These are phyloP conservation scores for Tylopilus rubrobrunneus DNA, from an alignment of 768 basidiomycete species.

Conservation along the genomic window DNA sequence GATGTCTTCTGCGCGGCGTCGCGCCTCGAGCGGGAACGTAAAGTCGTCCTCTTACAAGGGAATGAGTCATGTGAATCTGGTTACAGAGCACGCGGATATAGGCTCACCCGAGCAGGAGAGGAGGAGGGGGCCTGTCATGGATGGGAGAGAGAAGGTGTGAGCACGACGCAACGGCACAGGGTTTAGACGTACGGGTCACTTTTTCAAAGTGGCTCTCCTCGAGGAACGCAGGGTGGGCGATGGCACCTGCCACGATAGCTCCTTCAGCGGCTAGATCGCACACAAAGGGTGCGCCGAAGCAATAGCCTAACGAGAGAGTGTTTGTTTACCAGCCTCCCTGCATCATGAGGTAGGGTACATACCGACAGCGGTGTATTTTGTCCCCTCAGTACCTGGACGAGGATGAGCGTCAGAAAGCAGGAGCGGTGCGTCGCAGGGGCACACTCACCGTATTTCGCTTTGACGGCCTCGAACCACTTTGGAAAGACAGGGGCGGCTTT, in stretches of 20 bases:
- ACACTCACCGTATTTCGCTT: slow-evolving; percentile 40
- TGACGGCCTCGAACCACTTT: slow-evolving; percentile 50
- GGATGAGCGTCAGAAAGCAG: not conserved
- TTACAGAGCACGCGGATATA: no score
- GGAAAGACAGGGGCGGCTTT: slow-evolving; percentile 39
- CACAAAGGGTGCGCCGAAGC: slow-evolving; percentile 50
- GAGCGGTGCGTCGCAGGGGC: not conserved
- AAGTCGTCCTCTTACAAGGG: slow-evolving; percentile 41
- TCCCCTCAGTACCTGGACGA: slow-evolving; percentile 25
- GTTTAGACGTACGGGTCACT: slow-evolving; percentile 34
- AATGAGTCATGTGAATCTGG: not conserved
- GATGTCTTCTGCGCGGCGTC: slow-evolving; percentile 54
- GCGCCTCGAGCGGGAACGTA: slow-evolving; percentile 45
- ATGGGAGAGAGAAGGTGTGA: not conserved
- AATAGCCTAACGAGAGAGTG: slow-evolving; percentile 40
- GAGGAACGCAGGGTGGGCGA: slow-evolving; percentile 50
- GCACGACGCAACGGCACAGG: not conserved
- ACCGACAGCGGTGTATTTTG: slow-evolving; percentile 44
- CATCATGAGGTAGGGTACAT: slow-evolving; percentile 1
- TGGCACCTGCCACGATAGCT: slow-evolving; percentile 40
- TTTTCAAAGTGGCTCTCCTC: slow-evolving; percentile 51
- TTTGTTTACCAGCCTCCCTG: no score
- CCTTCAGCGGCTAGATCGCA: slow-evolving; percentile 43
- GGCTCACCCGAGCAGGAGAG: slow-evolving; percentile 22
- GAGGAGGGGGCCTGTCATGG: slow-evolving; percentile 14